Base-by-base conservation (phyloP, 2,329 filamentous ascomycete species). In the Colletotrichum simmondsii region DNA sequence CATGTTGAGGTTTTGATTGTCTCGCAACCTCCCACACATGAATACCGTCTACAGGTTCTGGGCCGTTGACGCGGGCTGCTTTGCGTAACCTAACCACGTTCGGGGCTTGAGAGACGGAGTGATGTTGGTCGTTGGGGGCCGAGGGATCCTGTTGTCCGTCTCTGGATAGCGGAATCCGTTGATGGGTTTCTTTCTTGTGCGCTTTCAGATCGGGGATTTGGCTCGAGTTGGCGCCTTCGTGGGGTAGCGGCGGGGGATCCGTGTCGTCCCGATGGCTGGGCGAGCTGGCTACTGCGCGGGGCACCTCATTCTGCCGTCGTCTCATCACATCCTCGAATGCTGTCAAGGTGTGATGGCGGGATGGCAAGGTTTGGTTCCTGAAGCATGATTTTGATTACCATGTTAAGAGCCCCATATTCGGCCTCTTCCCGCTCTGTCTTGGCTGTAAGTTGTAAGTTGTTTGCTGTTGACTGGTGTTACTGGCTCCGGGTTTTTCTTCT, bases 231-330 rank as follows among this genome's bases (percentile, higher is more conserved):
- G 61, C 32, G 68, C 46, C 32, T 30, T 61, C 24, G 62, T 66
- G 68, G 68, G 62, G 68, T 49, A 53, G 56, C 46, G 35, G 57
- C 57, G 37, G 68, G 68, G 68, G 59, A 62, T 32, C 49, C 63
- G 68, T 67, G 46, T 57, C 26, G 63, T 61, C 22, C 67, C 53
- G 54, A 53, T 26, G 24, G 30, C 57, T 66, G 62, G 62, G 54
- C 67, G 24, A 16, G n/a, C 35, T 32, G 32, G 37, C 19, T 35
- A n/a, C 57, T 68, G 57, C 65, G 52, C 30, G 60, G 32, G 52
- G 58, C 66, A 68, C 59, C 58, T 65, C 60, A 53, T 58, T 16
- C 49, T 58, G 35, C 59, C 46, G 30, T 26, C 24, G 32, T 35
- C 58, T 46, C 65, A 56, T 68, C 52, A 42, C 56, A 56, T 65